A percentile compares a stretch with the other conserved stretches of the same genome.
Conservation (phyloP, 2,329 filamentous ascomycete genomes). For the Ophidiomyces ophidiicola region DNA sequence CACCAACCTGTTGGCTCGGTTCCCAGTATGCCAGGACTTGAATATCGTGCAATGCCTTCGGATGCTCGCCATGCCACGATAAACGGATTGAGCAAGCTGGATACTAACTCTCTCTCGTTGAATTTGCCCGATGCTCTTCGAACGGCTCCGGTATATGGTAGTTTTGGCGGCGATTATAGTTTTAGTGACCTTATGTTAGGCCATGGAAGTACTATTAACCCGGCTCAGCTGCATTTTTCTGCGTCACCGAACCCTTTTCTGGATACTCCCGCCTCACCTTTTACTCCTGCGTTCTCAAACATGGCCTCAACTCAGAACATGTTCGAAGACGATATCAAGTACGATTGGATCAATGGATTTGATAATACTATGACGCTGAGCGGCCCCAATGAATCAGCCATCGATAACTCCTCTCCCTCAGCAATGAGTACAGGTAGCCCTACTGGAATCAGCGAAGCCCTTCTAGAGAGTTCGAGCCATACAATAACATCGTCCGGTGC, state of each 20-base stretch:
- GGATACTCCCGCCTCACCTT: conserved; percentile 33
- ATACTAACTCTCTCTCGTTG: conserved; percentile 60
- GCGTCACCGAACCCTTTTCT: conserved; percentile 52
- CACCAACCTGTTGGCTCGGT: conserved; percentile 64
- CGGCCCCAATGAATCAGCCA: conserved; percentile 60
- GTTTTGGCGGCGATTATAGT: conserved; percentile 54
- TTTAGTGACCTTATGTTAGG: conserved; percentile 60
- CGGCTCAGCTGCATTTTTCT: conserved; percentile 43
- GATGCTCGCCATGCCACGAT: conserved; percentile 42
- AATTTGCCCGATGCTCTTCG: conserved; percentile 58
- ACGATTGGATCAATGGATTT: conserved; percentile 76
- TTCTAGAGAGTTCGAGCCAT: conserved; percentile 66
- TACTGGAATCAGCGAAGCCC: conserved; percentile 77
- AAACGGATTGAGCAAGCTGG: conserved; percentile 66
- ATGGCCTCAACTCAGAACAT: conserved; percentile 41
- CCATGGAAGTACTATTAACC: conserved; percentile 49
- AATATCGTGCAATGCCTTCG: conserved; percentile 49
- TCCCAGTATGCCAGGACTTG: conserved; percentile 41
- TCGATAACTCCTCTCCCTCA: conserved; percentile 89
- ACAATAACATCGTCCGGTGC: conserved; percentile 43
- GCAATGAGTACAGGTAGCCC: conserved; percentile 92
- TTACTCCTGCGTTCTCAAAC: conserved; percentile 34
- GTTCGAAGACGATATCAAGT: conserved; percentile 57
- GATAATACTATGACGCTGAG: conserved; percentile 63
- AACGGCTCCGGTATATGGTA: conserved; percentile 64